These are phyloP conservation scores for Silene noctiflora DNA, from an alignment of 179 eudicot species.

Conservation along the genomic window DNA sequence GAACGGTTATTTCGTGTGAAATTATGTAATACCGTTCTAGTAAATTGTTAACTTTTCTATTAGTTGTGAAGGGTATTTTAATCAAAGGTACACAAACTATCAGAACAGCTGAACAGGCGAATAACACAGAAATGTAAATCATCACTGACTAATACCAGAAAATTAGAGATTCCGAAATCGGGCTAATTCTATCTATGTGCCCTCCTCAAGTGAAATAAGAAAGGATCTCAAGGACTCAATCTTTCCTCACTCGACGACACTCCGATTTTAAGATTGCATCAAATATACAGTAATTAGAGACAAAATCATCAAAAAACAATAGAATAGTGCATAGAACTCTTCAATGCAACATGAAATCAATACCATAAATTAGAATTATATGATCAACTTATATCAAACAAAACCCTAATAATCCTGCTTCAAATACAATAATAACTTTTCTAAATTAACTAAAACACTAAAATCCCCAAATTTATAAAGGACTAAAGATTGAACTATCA, in stretches of 20 bases:
- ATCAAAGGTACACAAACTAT: no score
- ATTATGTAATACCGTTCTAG: background rate
- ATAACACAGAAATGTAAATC: background rate
- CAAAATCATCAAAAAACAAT: no score
- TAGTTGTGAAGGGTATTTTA: no score
- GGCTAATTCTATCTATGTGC: background rate
- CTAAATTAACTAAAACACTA: background rate
- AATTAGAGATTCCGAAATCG: background rate
- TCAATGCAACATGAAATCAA: background rate
- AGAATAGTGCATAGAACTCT: background rate
- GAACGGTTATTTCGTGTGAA: background rate
- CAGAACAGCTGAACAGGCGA: no score
- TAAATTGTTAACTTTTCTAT: no score
- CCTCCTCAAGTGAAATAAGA: background rate
- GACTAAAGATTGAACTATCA: background rate
- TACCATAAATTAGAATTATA: background rate
- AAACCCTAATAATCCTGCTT: background rate
- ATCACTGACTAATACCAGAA: background rate
- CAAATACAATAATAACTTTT: background rate
- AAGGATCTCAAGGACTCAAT: background rate
- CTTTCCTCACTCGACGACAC: background rate
- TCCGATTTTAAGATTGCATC: background rate
- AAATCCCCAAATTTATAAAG: background rate
- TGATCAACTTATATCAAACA: background rate
- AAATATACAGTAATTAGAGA: background rate